Evolutionary conservation across 495 filamentous ascomycete species (phyloP).

Genomic region (Articulospora tetracladia): DNA sequence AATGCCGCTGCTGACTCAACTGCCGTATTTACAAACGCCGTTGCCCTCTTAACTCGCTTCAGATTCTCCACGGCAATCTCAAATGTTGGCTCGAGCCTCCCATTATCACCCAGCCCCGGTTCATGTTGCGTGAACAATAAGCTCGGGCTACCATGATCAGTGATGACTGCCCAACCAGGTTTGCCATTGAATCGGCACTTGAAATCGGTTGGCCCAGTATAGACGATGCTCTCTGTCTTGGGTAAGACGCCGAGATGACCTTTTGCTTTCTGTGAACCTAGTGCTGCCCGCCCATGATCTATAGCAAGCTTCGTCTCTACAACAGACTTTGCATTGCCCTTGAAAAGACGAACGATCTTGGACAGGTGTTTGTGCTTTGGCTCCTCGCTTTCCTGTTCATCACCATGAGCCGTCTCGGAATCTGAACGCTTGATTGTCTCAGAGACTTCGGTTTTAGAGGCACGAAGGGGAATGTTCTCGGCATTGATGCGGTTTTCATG

Average conservation of each 20-base stretch:
- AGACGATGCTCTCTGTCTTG: conserved; percentile 1
- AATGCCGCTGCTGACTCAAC: conserved; percentile 86
- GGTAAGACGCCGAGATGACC: conserved; percentile 67
- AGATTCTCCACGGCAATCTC: conserved; percentile 44
- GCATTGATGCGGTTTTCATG: conserved; percentile 34
- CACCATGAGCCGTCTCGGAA: neutral
- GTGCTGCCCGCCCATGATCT: conserved; percentile 33
- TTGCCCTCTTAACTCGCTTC: conserved; percentile 68
- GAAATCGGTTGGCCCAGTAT: conserved; percentile 68
- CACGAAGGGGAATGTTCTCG: conserved; percentile 41
- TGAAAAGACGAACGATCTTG: conserved; percentile 63
- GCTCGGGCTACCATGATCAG: conserved; percentile 25
- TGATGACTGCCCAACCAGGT: conserved; percentile 65
- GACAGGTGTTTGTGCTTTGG: conserved; percentile 2
- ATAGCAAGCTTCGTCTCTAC: conserved; percentile 67
- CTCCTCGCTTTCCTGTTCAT: neutral
- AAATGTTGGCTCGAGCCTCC: conserved; percentile 49
- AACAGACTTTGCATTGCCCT: conserved; percentile 60
- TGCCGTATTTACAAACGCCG: conserved; percentile 45
- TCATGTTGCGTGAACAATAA: conserved; percentile 3
- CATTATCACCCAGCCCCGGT: conserved; percentile 5
- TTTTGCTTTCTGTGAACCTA: conserved; percentile 61
- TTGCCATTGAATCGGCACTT: conserved; percentile 64
- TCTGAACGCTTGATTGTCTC: neutral
- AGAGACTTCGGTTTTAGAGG: neutral